Conservation (phyloP, 148 eudicot genomes). For the Fagopyrum tataricum region DNA sequence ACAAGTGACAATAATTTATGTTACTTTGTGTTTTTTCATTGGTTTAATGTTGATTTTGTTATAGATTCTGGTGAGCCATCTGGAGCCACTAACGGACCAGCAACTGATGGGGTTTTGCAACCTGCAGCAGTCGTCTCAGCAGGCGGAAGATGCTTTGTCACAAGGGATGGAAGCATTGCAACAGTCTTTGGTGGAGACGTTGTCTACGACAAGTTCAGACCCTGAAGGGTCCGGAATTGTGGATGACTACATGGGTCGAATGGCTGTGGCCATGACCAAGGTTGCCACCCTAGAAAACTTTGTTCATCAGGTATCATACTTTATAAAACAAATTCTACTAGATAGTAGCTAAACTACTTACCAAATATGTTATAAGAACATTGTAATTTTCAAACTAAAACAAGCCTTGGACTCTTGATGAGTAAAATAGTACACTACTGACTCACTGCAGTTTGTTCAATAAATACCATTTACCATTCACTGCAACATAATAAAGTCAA, state of each 20-base stretch:
- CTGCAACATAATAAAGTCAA: too few species aligned
- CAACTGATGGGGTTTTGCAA: conserved; percentile 68
- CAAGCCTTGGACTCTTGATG: too few species aligned
- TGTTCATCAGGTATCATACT: conserved; percentile 66
- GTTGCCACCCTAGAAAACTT: conserved; percentile 78
- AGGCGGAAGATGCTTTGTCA: conserved; percentile 76
- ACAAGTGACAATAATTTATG: too few species aligned
- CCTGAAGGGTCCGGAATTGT: conserved; percentile 51
- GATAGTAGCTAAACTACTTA: neutral
- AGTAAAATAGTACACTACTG: too few species aligned
- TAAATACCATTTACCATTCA: neutral
- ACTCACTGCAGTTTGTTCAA: neutral
- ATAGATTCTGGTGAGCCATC: conserved; percentile 62
- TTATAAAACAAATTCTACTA: neutral
- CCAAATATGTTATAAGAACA: neutral
- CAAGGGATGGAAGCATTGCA: conserved; percentile 35
- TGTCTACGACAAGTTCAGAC: conserved; percentile 56
- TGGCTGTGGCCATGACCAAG: conserved; percentile 87
- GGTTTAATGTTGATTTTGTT: neutral
- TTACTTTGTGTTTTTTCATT: neutral
- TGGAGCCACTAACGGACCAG: conserved; percentile 85
- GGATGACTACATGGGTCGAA: conserved; percentile 74
- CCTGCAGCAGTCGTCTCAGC: conserved; percentile 70
- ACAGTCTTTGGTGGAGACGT: conserved; percentile 41
- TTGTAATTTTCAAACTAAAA: neutral